Evolutionary conservation across 1,284 basidiomycete species (phyloP), one percentile per base, ranked within the genome.

Genomic region (Moesziomyces parantarcticus): DNA sequence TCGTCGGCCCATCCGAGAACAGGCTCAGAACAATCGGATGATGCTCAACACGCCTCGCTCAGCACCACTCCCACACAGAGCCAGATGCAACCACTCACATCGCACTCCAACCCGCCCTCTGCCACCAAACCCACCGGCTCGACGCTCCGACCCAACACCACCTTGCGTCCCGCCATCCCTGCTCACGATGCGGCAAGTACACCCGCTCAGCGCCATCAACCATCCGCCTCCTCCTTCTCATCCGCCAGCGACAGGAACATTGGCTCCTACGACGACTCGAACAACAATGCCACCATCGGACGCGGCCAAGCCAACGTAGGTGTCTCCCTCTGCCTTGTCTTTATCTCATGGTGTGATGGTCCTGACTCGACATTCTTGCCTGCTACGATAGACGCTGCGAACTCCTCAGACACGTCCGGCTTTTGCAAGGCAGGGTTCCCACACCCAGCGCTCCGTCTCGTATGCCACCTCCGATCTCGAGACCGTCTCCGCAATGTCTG

Each of bases 381-480:
- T 16, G 18, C 26, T 26, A 22, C 32, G 53, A 52, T 47, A 53
- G 9, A 10, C 55, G 29, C 36, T 60, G 20, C 48, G 52, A 13
- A 68, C 66, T 18, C 57, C 71, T 0, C 69, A 72, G 48, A 58
- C 48, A 13, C 61, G 63, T 21, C 62, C 67, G 9, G 43, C 49
- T 25, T 46, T 58, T 20, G 63, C 25, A 13, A 62, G 63, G 25
- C 73, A 77, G 41, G 42, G 52, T 5, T 77, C 73, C 14, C 60
- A 62, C 34, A 61, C 40, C 10, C 63, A 75, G 50, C 64, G 76
- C 36, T 65, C 72, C 32, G 65, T 75, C 52, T 76, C 73, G 1
- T 79, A 78, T 39, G 73, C 76, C 13, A 64, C 73, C 9, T 78
- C 76, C 18, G 77, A 79, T 50, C 40, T 79, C 42, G 76, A 78